A percentile compares a stretch with the other conserved stretches of the same genome.
Evolutionary conservation across 2,329 filamentous ascomycete species (phyloP).

Genomic region (Phialocephala sp.): DNA sequence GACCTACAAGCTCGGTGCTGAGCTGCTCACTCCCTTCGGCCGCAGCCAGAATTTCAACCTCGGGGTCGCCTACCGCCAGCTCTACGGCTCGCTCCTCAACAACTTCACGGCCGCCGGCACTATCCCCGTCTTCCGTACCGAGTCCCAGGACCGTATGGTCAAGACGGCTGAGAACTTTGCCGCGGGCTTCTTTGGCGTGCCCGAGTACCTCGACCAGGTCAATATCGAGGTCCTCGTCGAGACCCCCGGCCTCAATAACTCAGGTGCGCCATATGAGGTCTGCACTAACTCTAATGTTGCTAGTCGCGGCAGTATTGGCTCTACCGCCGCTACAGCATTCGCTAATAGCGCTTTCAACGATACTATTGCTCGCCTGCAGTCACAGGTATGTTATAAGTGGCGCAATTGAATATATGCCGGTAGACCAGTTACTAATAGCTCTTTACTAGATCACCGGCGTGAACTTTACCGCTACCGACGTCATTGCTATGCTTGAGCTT

Average conservation of each 20-base stretch:
- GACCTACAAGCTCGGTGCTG: conserved; percentile 27
- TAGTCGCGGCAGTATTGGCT: conserved; percentile 21
- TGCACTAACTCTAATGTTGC: conserved; percentile 22
- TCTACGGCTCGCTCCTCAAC: conserved; percentile 51
- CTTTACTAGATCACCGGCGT: conserved; percentile 21
- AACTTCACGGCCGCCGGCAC: conserved; percentile 49
- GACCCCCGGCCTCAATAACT: conserved; percentile 22
- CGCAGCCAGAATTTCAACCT: conserved; percentile 50
- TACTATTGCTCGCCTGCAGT: conserved; percentile 22
- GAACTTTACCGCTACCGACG: conserved; percentile 22
- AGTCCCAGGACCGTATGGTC: conserved; percentile 27
- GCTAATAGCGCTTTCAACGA: conserved; percentile 21
- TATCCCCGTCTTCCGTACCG: conserved; percentile 47
- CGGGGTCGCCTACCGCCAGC: conserved; percentile 48
- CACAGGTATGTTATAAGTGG: conserved; percentile 15
- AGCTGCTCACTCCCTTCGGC: conserved; percentile 24
- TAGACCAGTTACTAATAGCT: conserved; percentile 8
- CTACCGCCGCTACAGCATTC: conserved; percentile 16
- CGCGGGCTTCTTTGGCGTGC: conserved; percentile 25
- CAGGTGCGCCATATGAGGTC: conserved; percentile 24
- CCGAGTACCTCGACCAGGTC: conserved; percentile 24
- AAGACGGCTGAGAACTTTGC: conserved; percentile 28
- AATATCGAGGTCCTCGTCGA: conserved; percentile 28
- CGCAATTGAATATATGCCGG: not conserved
- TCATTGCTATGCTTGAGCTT: conserved; percentile 27